Base-by-base conservation (phyloP, 257 asterid genomes). In the Fraxinus quadrangulata region DNA sequence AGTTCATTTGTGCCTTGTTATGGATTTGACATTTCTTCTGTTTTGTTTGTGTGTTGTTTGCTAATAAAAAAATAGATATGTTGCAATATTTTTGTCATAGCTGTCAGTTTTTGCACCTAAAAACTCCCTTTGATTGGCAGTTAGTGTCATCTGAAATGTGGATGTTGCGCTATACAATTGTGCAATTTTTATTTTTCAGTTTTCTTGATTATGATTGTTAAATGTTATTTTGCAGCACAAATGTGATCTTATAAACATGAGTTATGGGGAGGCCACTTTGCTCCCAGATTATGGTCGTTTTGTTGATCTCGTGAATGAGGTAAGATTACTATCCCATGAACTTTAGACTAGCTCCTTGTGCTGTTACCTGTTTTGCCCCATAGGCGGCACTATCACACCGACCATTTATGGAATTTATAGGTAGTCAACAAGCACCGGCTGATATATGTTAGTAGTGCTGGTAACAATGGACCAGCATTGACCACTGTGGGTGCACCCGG, bases 401-500 rank as follows among this genome's bases (percentile, higher is more conserved):
- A 68, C 61, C 24, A 66, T 31, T 74, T 76, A 79, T 72, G 81
- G 74, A 70, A 65, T 68, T 66, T 82, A 78, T 81, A 95, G 99
- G 97, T 89, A 79, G 99, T 95, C 74, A 89, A 93, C 90, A 93
- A 95, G 84, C 91, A 95, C 80, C 92, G 90, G 47, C 79, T 95
- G 66, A 88, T 89, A 83, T 95, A 93, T 82, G 89, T 95, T 78
- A 92, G 99, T 82, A 95, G 99, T 73, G 99, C 98, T 81, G 99
- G 99, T 66, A 95, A 95, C 76, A 85, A 83, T 67, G 99, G 99
- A 72, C 99, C 99, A 11, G 99, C 96, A 75, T 90, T 95, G 90
- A 93, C 82, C 86, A 95, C 99, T 54, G 97, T 95, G 69, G 98
- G 99, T 81, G 94, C 99, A 75, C 99, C 99, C 13, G 99, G 99